Percentiles rank a stretch among this genome's conserved stretches.
phyloP scores from a whole-genome alignment of 345 rosid species.

The Mangifera indica region DNA sequence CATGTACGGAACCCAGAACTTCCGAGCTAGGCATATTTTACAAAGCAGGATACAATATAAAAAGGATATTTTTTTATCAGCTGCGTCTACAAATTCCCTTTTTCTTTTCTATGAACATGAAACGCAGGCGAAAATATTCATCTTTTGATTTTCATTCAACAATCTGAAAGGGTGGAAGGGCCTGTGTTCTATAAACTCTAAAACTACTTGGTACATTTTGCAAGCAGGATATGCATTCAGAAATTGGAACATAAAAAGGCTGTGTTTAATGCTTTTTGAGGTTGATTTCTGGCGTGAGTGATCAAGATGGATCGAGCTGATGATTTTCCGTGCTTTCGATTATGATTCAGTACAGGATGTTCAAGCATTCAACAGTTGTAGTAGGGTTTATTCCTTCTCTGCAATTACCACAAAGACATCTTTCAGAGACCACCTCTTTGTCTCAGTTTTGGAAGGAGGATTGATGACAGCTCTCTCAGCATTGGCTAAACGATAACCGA shows the following conservation, averaged over 20 bases:
- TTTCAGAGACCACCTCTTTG: slow-evolving; percentile 45
- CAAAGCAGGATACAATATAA: no score
- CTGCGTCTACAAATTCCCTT: no score
- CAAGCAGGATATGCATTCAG: background rate
- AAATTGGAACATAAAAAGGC: background rate
- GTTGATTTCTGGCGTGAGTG: background rate
- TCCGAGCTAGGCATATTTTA: no score
- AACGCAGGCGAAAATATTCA: no score
- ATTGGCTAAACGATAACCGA: slow-evolving; percentile 53
- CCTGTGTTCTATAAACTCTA: no score
- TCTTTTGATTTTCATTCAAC: no score
- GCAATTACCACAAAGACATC: slow-evolving; percentile 63
- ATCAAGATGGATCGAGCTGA: background rate
- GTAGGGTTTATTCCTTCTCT: slow-evolving; percentile 45
- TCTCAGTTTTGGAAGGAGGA: slow-evolving; percentile 52
- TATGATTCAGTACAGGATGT: background rate
- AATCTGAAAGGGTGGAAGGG: no score
- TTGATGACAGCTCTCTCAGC: slow-evolving; percentile 66
- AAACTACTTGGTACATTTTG: background rate
- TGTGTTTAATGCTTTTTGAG: background rate
- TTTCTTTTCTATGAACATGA: no score
- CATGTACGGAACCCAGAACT: no score
- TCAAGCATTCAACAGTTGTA: background rate
- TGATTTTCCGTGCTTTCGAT: no score
- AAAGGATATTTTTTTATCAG: no score